Evolutionary conservation across 177 flowering plant species (phyloP).

Genomic region (Vitis hybrid): DNA sequence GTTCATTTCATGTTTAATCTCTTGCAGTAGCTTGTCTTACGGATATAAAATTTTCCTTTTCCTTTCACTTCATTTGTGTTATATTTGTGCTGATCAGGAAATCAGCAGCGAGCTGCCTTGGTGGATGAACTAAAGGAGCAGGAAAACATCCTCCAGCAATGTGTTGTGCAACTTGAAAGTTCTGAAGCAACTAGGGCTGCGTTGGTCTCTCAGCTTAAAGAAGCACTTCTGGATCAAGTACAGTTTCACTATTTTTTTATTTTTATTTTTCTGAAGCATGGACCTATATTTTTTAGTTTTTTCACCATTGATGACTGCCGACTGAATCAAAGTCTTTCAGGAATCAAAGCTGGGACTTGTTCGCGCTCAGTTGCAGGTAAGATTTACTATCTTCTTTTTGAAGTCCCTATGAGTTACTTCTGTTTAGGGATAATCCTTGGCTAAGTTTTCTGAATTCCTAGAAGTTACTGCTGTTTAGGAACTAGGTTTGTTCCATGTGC

Average conservation of each 20-base stretch:
- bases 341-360: slow-evolving; percentile 62
- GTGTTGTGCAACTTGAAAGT: slow-evolving; percentile 58
- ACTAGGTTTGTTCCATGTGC: too few species aligned
- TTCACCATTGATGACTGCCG: slow-evolving; percentile 1
- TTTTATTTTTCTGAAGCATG: neutral
- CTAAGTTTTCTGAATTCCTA: too few species aligned
- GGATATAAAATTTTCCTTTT: neutral
- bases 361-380: slow-evolving; percentile 63
- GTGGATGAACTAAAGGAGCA: slow-evolving; percentile 59
- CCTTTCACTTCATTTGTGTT: neutral
- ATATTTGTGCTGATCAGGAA: slow-evolving; percentile 36
- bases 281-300: neutral
- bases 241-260: slow-evolving; percentile 1
- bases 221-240: slow-evolving; percentile 84
- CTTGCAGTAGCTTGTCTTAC: neutral
- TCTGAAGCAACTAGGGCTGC: slow-evolving; percentile 53
- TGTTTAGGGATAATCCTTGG: too few species aligned
- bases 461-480: too few species aligned
- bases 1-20: too few species aligned
- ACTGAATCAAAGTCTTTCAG: slow-evolving; percentile 37
- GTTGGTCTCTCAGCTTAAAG: slow-evolving; percentile 61
- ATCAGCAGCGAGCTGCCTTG: slow-evolving; percentile 38
- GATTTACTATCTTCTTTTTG: slow-evolving; percentile 12
- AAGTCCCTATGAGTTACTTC: neutral
- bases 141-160: slow-evolving; percentile 52